Evolutionary conservation across 2,329 filamentous ascomycete genomes (phyloP).

Genomic region (Mycosphaerella sp.): DNA sequence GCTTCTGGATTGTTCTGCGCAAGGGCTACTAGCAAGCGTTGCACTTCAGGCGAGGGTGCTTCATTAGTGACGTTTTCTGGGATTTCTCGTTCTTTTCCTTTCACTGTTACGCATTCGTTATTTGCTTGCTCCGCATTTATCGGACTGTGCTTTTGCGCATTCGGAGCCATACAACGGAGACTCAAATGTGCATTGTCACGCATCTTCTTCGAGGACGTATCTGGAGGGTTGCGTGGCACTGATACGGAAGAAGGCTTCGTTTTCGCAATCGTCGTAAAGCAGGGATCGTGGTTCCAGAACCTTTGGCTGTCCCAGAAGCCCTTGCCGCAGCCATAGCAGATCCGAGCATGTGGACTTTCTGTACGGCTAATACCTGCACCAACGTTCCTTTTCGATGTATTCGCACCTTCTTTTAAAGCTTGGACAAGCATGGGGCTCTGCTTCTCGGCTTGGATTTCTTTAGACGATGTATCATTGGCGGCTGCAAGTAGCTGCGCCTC

Average conservation of each 20-base stretch:
- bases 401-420: not conserved
- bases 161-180: too few species aligned
- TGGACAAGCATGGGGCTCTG: not conserved
- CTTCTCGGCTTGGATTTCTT: not conserved
- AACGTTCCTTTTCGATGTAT: not conserved
- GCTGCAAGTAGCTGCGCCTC: constrained; percentile 3
- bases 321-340: constrained; percentile 5
- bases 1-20: not conserved
- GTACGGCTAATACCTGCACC: not conserved
- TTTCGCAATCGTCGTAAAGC: not conserved
- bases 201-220: not conserved
- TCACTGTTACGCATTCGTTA: not conserved
- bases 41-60: not conserved
- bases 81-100: too few species aligned
- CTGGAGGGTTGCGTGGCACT: not conserved
- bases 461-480: not conserved
- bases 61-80: not conserved
- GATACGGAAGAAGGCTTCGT: not conserved
- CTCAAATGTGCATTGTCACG: not conserved
- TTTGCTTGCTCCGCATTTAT: not conserved
- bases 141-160: not conserved
- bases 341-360: not conserved
- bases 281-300: constrained; percentile 4
- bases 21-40: not conserved
- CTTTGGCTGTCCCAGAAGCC: not conserved